A percentile compares a stretch with the other conserved stretches of the same genome.
phyloP scores from a whole-genome alignment of 2,329 filamentous ascomycete genomes.

The Botrytis byssoidea region DNA sequence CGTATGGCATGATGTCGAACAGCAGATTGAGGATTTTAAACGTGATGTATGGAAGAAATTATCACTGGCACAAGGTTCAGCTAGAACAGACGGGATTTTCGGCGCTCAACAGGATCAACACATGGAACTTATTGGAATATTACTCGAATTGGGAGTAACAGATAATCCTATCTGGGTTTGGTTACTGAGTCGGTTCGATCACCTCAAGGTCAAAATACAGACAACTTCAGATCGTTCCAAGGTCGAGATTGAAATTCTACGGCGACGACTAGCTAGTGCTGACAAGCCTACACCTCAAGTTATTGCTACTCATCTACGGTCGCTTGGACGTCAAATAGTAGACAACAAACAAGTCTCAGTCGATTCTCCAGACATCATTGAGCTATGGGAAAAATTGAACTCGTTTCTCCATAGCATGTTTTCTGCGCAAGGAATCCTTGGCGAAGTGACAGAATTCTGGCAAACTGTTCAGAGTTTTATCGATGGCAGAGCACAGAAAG shows the following conservation, averaged over 20 bases:
- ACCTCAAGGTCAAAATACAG: conserved; percentile 82
- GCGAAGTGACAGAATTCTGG: conserved; percentile 92
- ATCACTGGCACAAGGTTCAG: conserved; percentile 61
- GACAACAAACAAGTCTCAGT: conserved; percentile 61
- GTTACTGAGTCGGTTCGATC: conserved; percentile 85
- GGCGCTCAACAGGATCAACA: conserved; percentile 69
- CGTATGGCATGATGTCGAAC: conserved; percentile 93
- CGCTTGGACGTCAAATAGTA: conserved; percentile 65
- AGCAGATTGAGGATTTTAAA: conserved; percentile 84
- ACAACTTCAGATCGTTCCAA: conserved; percentile 79
- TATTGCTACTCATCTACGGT: conserved; percentile 73
- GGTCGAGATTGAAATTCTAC: conserved; percentile 87
- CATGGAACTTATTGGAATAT: conserved; percentile 83
- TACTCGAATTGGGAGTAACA: conserved; percentile 91
- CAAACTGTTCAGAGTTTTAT: conserved; percentile 89
- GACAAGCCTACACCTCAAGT: conserved; percentile 69
- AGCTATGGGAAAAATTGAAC: conserved; percentile 89
- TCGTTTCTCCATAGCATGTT: conserved; percentile 72
- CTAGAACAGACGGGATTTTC: conserved; percentile 25
- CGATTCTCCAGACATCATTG: conserved; percentile 78
- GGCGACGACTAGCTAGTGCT: conserved; percentile 72
- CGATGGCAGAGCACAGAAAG: conserved; percentile 76
- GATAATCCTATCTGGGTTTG: conserved; percentile 97
- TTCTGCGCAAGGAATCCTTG: conserved; percentile 76
- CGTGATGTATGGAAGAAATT: conserved; percentile 84